Base-by-base conservation (phyloP, 495 filamentous ascomycete species). In the Lindgomyces ingoldianus region DNA sequence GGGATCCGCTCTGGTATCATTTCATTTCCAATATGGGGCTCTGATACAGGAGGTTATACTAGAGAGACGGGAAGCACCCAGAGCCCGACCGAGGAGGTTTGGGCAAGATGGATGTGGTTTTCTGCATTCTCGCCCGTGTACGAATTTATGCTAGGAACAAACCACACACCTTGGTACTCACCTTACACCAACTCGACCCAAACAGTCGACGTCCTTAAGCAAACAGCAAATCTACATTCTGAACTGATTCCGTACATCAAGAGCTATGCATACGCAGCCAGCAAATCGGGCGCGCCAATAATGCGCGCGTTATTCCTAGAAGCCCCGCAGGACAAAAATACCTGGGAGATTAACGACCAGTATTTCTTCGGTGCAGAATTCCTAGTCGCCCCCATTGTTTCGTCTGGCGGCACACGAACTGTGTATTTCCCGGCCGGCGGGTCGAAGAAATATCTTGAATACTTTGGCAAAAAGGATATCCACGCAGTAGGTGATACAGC, bases 41-140 rank as follows among this genome's bases (percentile, higher is more conserved):
- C 68, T 16, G 74, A 75, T 59, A 73, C 68, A 10, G 74, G 74
- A 14, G 74, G 74, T 1, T 75, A 74, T 65, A 50, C 66, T 1
- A 60, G 72, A 24, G 68, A 53, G n/a, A n/a, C n/a, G n/a, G n/a
- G n/a, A 29, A 52, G 60, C 8, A 29, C 18, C 10, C 53, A 65
- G 18, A 57, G 62, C 21, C 74, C 74, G 16, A 69, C 60, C 0
- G 68, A 71, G 48, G 74, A 75, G 57, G 55, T 75, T 18, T 75
- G 72, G 72, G 72, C 70, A 2, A 51, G 74, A 19, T 75, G 74
- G 74, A 75, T 75, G 72, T 68, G 67, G 64, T 75, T 75, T 57
- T 59, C 56, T 16, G 62, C 72, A 16, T 75, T 75, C 54, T 66
- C 62, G 12, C 70, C 72, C 22, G 67, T 71, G 39, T 75, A 74